These are phyloP conservation scores for Ogataea pini DNA, from an alignment of 805 yeast genomes.

Conservation along the genomic window DNA sequence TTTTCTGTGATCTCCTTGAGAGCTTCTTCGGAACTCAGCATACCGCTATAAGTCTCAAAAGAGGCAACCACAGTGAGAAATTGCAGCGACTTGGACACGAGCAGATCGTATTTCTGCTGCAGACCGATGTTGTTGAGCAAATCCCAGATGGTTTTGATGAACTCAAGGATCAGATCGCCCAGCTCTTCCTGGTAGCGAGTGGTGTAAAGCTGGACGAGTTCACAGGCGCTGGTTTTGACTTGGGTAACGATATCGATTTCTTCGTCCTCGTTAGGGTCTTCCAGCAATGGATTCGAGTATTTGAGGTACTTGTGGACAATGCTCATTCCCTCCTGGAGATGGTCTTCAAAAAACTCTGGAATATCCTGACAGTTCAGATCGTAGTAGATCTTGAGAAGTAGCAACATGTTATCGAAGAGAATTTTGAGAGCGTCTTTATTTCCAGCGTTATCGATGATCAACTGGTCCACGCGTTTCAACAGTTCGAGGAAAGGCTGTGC, in stretches of 20 bases:
- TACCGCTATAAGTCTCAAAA: slow-evolving; percentile 63
- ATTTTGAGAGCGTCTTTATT: slow-evolving; percentile 54
- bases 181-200: slow-evolving; percentile 92
- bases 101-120: slow-evolving; percentile 78
- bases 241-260: slow-evolving; percentile 69
- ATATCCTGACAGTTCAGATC: slow-evolving; percentile 97
- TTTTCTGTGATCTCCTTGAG: slow-evolving; percentile 77
- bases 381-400: slow-evolving; percentile 79
- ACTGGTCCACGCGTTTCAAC: slow-evolving; percentile 63
- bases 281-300: slow-evolving; percentile 56
- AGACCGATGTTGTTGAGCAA: slow-evolving; percentile 64
- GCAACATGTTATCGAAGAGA: slow-evolving; percentile 67
- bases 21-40: slow-evolving; percentile 60
- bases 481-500: slow-evolving; percentile 75
- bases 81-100: slow-evolving; percentile 77
- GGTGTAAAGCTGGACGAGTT: slow-evolving; percentile 79
- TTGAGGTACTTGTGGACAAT: slow-evolving; percentile 78
- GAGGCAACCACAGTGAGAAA: slow-evolving; percentile 82
- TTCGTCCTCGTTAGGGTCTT: slow-evolving; percentile 61
- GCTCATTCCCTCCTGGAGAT: slow-evolving; percentile 73
- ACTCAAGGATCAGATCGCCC: slow-evolving; percentile 70
- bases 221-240: slow-evolving; percentile 81
- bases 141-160: slow-evolving; percentile 82
- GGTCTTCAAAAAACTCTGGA: slow-evolving; percentile 96
- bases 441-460: slow-evolving; percentile 48